A percentile compares a stretch with the other conserved stretches of the same genome.
phyloP scores from a whole-genome alignment of 2,329 filamentous ascomycete species.

The Shiraia sp. region DNA sequence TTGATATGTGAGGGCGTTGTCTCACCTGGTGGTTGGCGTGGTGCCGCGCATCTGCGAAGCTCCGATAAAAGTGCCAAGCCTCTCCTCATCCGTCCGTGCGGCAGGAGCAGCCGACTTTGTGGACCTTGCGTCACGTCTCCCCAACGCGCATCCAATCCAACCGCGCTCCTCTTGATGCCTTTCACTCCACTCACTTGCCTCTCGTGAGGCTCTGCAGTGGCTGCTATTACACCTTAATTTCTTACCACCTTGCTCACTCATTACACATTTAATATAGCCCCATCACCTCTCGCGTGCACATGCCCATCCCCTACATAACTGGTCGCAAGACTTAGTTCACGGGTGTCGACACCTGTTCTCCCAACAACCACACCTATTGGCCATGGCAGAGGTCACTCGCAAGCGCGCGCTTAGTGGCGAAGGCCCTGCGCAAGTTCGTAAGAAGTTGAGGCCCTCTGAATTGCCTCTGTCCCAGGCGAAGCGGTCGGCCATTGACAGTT shows the following conservation, averaged over 20 bases:
- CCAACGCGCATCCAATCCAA: conserved; percentile 2
- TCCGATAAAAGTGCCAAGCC: conserved; percentile 17
- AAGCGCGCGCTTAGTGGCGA: conserved; percentile 39
- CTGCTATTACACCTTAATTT: background rate
- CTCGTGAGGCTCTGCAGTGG: conserved; percentile 1
- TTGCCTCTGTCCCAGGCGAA: conserved; percentile 75
- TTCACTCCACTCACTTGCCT: conserved; percentile 2
- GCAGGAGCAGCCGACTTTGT: conserved; percentile 15
- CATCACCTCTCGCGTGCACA: background rate
- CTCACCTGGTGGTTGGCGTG: conserved; percentile 17
- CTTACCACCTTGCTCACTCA: background rate
- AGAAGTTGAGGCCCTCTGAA: conserved; percentile 73
- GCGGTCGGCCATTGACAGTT: conserved; percentile 70
- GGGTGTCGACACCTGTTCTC: conserved; percentile 3
- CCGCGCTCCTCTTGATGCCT: conserved; percentile 8
- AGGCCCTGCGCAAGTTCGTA: conserved; percentile 43
- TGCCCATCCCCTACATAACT: conserved; percentile 6
- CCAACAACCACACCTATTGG: conserved; percentile 6
- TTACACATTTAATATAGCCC: too few species aligned
- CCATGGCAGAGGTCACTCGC: conserved; percentile 39
- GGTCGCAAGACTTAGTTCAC: conserved; percentile 3
- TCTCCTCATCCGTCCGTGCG: conserved; percentile 17
- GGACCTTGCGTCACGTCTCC: too few species aligned
- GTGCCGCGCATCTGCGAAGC: conserved; percentile 22
- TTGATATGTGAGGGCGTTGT: conserved; percentile 28